Conservation (phyloP, 2,329 filamentous ascomycete species). For the Aspergillus sp. region DNA sequence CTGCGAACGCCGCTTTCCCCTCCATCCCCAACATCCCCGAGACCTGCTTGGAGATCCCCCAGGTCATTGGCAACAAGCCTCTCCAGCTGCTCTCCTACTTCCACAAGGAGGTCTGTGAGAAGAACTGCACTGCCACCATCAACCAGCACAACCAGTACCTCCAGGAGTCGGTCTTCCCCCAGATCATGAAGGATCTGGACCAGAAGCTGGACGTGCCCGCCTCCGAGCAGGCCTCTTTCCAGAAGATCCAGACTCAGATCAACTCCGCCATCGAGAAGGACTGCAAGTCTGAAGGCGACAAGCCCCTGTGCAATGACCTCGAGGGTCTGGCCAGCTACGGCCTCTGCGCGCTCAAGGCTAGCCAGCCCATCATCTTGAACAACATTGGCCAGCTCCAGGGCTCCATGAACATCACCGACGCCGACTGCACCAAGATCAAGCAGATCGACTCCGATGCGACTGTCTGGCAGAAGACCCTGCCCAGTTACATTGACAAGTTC, state of each 20-base stretch:
- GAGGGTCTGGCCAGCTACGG: slow-evolving; percentile 2
- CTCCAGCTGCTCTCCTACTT: slow-evolving; percentile 13
- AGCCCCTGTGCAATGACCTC: slow-evolving; percentile 11
- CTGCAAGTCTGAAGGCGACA: slow-evolving; percentile 11
- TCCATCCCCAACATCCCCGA: slow-evolving; percentile 8
- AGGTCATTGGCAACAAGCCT: slow-evolving; percentile 14
- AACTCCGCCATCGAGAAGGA: slow-evolving; percentile 8
- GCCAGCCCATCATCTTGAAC: slow-evolving; percentile 9
- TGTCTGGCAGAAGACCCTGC: slow-evolving; percentile 12
- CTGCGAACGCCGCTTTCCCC: background rate
- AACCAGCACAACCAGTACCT: slow-evolving; percentile 14
- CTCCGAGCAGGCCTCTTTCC: slow-evolving; percentile 9
- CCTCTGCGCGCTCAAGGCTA: slow-evolving; percentile 9
- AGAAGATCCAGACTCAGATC: slow-evolving; percentile 9
- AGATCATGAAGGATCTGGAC: slow-evolving; percentile 10
- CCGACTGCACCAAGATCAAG: slow-evolving; percentile 11
- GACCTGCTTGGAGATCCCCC: slow-evolving; percentile 11
- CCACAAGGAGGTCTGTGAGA: slow-evolving; percentile 12
- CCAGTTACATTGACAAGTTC: slow-evolving; percentile 11
- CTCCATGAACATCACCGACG: slow-evolving; percentile 6
- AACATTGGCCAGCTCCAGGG: background rate
- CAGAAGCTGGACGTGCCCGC: slow-evolving; percentile 6
- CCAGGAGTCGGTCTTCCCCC: slow-evolving; percentile 10
- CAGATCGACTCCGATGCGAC: background rate
- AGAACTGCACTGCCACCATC: slow-evolving; percentile 17